Evolutionary conservation across 257 asterid genomes (phyloP).

Genomic region (Fraxinus americana): DNA sequence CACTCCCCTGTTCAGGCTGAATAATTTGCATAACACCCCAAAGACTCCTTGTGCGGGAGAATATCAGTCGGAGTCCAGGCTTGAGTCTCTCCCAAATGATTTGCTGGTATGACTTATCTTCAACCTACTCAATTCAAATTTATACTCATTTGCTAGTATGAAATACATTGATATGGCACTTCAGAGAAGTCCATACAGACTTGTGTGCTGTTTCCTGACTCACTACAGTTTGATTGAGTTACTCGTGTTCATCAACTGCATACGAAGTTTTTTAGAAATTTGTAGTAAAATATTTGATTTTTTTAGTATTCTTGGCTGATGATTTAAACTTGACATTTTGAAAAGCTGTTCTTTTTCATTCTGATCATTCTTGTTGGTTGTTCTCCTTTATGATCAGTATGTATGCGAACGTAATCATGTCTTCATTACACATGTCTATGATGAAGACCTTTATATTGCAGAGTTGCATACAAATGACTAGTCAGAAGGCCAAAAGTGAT

Average conservation of each 20-base stretch:
- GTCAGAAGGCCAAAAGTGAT: background rate
- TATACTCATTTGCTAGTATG: background rate
- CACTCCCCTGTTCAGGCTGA: conserved; percentile 29
- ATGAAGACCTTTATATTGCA: background rate
- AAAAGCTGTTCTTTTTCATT: background rate
- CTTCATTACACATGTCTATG: background rate
- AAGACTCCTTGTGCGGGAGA: conserved; percentile 66
- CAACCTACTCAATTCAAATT: conserved; percentile 9
- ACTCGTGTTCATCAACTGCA: background rate
- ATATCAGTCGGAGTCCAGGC: conserved; percentile 60
- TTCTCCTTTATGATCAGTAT: background rate
- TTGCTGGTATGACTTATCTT: conserved; percentile 64
- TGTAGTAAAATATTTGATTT: background rate
- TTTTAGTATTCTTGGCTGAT: background rate
- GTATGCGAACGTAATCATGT: background rate
- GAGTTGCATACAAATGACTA: background rate
- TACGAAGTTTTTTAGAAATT: background rate
- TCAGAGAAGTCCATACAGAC: background rate
- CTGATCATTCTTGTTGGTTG: background rate
- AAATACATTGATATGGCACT: background rate
- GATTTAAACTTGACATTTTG: background rate
- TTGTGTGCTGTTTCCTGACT: background rate
- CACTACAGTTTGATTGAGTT: background rate
- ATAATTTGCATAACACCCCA: conserved; percentile 49
- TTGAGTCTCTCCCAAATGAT: conserved; percentile 86